phyloP scores from a whole-genome alignment of 345 rosid genomes.

The Mercurialis annua region DNA sequence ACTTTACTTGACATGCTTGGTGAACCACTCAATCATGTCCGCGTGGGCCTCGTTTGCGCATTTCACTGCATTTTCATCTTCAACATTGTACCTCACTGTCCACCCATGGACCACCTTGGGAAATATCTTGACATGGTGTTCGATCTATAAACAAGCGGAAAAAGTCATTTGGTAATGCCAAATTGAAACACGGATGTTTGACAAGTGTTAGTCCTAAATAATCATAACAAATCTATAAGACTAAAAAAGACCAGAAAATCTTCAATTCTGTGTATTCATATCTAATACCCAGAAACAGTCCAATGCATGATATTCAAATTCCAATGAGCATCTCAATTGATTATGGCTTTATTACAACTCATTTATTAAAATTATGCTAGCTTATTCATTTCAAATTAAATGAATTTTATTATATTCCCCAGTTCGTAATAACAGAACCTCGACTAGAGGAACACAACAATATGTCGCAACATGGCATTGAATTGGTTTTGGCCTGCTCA shows the following conservation, averaged over 20 bases:
- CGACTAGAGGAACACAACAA: background rate
- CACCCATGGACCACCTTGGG: constrained; percentile 72
- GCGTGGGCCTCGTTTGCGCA: constrained; percentile 71
- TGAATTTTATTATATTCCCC: background rate
- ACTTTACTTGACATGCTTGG: constrained; percentile 47
- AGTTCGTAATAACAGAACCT: background rate
- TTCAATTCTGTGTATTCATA: background rate
- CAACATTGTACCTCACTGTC: constrained; percentile 53
- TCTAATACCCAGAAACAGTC: background rate
- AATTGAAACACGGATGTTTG: background rate
- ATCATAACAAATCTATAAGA: no score
- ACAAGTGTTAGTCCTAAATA: no score
- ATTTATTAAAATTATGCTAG: background rate
- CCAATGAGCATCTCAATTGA: background rate
- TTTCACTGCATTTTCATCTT: constrained; percentile 47
- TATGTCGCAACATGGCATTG: background rate
- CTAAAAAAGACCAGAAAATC: background rate
- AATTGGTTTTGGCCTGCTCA: background rate
- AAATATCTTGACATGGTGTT: constrained; percentile 61
- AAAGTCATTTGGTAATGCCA: background rate
- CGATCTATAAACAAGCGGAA: constrained; percentile 42
- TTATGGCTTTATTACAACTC: background rate
- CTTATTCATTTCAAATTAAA: background rate
- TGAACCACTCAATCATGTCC: constrained; percentile 57
- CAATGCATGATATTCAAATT: background rate